Evolutionary conservation across 805 yeast species (phyloP).

Genomic region (Starmera caribaea): DNA sequence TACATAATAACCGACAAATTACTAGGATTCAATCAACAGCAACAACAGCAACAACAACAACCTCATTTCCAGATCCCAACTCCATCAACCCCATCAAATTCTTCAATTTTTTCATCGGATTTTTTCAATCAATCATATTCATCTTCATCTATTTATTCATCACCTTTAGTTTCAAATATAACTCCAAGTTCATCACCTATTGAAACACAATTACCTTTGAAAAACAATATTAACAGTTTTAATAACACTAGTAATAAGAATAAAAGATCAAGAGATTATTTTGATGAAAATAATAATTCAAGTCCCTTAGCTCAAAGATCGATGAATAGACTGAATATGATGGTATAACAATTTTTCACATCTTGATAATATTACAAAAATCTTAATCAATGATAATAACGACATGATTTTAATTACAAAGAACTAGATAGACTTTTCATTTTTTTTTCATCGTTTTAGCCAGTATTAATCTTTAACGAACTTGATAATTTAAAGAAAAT

Average conservation of each 20-base stretch:
- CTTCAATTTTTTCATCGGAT: slow-evolving; percentile 12
- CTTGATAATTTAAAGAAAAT: too few relatives aligned
- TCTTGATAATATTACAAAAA: too few relatives aligned
- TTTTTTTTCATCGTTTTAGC: too few relatives aligned
- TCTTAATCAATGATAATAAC: neutral
- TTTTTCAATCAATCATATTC: neutral
- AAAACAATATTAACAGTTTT: neutral
- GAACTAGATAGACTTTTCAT: neutral
- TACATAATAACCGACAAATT: slow-evolving; percentile 3
- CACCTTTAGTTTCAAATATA: slow-evolving; percentile 5
- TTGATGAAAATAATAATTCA: slow-evolving; percentile 5
- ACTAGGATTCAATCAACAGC: slow-evolving; percentile 9
- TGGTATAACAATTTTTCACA: too few relatives aligned
- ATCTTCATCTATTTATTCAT: slow-evolving; percentile 6
- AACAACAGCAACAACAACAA: slow-evolving; percentile 6
- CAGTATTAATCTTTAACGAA: too few relatives aligned
- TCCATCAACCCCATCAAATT: slow-evolving; percentile 22
- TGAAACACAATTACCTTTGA: slow-evolving; percentile 8
- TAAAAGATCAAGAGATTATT: slow-evolving; percentile 1
- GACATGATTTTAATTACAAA: neutral
- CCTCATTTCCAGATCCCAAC: slow-evolving; percentile 19
- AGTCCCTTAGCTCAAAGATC: slow-evolving; percentile 13
- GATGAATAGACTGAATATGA: slow-evolving; percentile 8
- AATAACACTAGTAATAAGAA: slow-evolving; percentile 2
- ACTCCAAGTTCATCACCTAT: slow-evolving; percentile 11